Percentiles rank a stretch among this genome's conserved stretches.
phyloP scores from a whole-genome alignment of 768 basidiomycete species.

The Basidioascus undulatus region DNA sequence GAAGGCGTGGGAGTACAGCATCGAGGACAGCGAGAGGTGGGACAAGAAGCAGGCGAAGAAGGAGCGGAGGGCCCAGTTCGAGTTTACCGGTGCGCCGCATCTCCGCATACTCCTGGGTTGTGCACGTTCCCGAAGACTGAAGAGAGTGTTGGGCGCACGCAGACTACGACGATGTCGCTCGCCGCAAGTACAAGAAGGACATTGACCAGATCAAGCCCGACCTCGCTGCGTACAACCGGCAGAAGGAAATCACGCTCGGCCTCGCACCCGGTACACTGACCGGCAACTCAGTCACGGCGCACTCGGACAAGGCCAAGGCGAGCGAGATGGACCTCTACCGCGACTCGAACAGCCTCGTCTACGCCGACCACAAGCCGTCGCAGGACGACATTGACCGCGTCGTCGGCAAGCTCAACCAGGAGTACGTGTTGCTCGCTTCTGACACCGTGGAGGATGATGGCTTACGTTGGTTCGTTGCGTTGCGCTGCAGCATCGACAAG shows the following conservation, averaged over 20 bases:
- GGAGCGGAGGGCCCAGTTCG: slow-evolving; percentile 58
- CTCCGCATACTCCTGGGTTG: not conserved
- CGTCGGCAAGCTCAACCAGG: slow-evolving; percentile 70
- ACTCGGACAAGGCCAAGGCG: slow-evolving; percentile 24
- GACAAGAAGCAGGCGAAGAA: slow-evolving; percentile 71
- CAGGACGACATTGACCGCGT: slow-evolving; percentile 91
- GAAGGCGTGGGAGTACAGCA: slow-evolving; percentile 86
- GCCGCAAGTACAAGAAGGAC: slow-evolving; percentile 77
- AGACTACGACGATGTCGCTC: slow-evolving; percentile 80
- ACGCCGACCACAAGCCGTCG: slow-evolving; percentile 81
- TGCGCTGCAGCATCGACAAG: slow-evolving; percentile 46
- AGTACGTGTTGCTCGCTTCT: slow-evolving; percentile 32
- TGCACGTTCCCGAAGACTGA: not conserved
- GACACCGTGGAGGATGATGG: not conserved
- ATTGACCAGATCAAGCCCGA: slow-evolving; percentile 72
- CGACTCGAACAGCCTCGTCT: slow-evolving; percentile 75
- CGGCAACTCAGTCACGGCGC: slow-evolving; percentile 8
- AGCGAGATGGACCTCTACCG: slow-evolving; percentile 66
- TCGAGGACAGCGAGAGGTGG: slow-evolving; percentile 92
- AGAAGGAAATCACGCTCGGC: slow-evolving; percentile 67
- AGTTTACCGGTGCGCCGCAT: slow-evolving; percentile 56
- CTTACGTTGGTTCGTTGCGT: not conserved
- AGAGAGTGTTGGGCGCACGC: not conserved
- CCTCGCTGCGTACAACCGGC: slow-evolving; percentile 57
- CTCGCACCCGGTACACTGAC: slow-evolving; percentile 42